A percentile compares a stretch with the other conserved stretches of the same genome.
Evolutionary conservation across 176 grass and related monocot species (phyloP).

Genomic region (Leersia perrieri): DNA sequence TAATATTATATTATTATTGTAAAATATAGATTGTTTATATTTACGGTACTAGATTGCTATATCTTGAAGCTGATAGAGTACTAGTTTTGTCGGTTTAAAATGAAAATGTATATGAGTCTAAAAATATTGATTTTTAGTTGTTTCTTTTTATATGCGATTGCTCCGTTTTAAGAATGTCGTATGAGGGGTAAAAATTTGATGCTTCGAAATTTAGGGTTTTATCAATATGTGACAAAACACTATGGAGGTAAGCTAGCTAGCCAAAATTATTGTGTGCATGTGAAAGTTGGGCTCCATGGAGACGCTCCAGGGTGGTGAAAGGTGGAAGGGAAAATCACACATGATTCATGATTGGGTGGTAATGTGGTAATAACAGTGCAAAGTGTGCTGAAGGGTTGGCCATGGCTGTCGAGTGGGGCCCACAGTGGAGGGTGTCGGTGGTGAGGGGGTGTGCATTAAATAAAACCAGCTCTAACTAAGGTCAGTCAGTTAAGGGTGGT

Average conservation of each 20-base stretch:
- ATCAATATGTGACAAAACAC: no score
- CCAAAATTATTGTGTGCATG: background rate
- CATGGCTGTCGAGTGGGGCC: background rate
- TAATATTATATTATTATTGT: no score
- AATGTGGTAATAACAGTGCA: background rate
- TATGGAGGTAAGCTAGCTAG: background rate
- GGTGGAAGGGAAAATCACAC: background rate
- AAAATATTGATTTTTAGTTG: no score
- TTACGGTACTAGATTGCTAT: no score
- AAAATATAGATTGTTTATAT: no score
- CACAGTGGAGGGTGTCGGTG: background rate
- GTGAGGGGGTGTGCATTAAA: background rate
- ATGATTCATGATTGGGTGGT: background rate
- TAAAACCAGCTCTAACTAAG: background rate
- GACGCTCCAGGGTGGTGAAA: background rate
- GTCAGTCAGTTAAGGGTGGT: background rate
- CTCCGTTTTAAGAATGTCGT: no score
- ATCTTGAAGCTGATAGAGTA: no score
- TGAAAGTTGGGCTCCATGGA: background rate
- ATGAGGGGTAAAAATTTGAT: no score
- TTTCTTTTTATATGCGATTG: no score
- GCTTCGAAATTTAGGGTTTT: no score
- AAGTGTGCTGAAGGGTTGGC: background rate
- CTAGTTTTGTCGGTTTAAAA: no score
- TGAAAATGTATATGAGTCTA: no score